phyloP scores from a whole-genome alignment of 73 alveolate genomes.

The Paramecium pentaurelia region DNA sequence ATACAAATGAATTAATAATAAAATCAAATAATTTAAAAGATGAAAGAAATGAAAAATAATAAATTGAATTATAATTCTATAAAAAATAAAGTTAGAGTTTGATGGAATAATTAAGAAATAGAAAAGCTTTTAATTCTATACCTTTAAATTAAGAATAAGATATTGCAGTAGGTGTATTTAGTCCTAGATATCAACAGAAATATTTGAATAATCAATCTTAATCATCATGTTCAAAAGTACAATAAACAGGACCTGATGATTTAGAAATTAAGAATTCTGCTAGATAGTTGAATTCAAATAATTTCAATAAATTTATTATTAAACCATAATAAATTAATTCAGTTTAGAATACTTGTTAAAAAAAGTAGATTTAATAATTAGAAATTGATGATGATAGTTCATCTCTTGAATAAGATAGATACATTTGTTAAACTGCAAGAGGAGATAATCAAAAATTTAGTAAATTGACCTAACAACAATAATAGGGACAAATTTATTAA shows the following conservation, averaged over 20 bases:
- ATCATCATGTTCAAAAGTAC: neutral
- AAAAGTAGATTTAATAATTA: neutral
- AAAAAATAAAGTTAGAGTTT: neutral
- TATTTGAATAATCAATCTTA: neutral
- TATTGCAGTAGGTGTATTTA: conserved; percentile 17
- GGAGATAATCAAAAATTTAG: neutral
- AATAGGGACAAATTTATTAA: neutral
- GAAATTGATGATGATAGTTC: neutral
- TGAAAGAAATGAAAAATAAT: neutral
- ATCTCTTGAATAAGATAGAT: neutral
- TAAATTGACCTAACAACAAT: neutral
- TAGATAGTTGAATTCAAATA: neutral
- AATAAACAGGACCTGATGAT: neutral
- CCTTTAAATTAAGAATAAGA: conserved; percentile 35
- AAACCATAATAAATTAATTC: neutral
- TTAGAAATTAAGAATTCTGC: neutral
- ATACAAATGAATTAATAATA: conserved; percentile 31
- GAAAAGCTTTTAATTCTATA: conserved; percentile 26
- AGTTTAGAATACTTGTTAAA: neutral
- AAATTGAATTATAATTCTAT: conserved; percentile 30
- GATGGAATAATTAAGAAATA: conserved; percentile 51
- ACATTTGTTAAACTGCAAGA: neutral
- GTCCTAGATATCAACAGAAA: neutral
- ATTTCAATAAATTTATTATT: neutral
- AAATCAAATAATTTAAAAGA: neutral